Conservation (phyloP, 2,329 filamentous ascomycete genomes). For the Sporothrix pallida region DNA sequence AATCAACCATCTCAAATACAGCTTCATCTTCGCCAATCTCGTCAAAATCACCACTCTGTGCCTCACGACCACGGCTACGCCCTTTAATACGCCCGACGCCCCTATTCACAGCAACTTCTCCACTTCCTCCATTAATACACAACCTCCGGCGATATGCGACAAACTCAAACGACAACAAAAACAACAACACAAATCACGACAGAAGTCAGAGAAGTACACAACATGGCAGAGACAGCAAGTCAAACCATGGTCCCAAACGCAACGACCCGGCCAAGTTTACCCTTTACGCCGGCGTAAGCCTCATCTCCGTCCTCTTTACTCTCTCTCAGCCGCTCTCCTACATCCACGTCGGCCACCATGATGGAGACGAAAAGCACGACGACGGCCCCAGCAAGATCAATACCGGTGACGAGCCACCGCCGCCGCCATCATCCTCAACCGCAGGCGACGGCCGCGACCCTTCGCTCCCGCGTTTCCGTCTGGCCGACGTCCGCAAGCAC, state of each 20-base stretch:
- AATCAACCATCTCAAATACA: neutral
- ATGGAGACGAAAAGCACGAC: neutral
- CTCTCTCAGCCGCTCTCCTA: conserved; percentile 30
- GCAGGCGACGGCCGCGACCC: conserved; percentile 38
- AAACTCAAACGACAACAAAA: neutral
- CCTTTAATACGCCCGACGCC: neutral
- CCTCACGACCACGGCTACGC: neutral
- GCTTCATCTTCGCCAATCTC: neutral
- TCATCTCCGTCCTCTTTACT: conserved; percentile 33
- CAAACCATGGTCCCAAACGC: neutral
- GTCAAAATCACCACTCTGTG: neutral
- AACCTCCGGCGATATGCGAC: neutral
- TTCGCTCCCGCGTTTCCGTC: conserved; percentile 38
- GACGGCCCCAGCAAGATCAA: neutral
- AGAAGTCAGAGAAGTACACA: neutral
- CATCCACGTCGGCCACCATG: neutral
- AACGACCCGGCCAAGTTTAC: conserved; percentile 11
- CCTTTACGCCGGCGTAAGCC: conserved; percentile 33
- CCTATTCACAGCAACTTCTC: neutral
- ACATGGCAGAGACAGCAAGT: neutral
- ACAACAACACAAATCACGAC: neutral
- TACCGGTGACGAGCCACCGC: neutral
- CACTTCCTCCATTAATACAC: neutral
- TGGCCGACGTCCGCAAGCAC: conserved; percentile 39
- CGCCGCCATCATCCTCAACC: conserved; percentile 3